Base-by-base conservation (phyloP, 495 filamentous ascomycete species). In the Letharia lupina region DNA sequence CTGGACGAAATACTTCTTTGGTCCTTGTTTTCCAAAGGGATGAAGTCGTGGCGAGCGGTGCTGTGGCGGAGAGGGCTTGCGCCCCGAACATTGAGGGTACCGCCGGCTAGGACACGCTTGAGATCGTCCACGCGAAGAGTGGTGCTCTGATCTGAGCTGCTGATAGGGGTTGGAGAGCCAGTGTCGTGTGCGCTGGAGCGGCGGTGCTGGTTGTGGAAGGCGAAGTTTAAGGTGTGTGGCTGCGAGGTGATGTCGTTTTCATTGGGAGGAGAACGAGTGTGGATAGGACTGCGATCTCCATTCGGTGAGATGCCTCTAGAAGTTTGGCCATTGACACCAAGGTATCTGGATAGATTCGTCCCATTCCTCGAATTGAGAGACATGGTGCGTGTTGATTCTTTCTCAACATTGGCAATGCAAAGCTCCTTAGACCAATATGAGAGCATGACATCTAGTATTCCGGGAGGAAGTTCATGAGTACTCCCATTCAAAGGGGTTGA, bases 51-150 rank as follows among this genome's bases (percentile, higher is more conserved):
- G 41, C 57, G 64, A 4, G 52, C 47, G 42, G 65, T 72, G 65
- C 62, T 75, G 65, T 84, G 78, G 33, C 74, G 74, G 39, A 70
- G 67, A 23, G 70, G 76, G 67, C 66, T 75, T 63, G 71, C 65
- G 41, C 65, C 65, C 65, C 71, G 62, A 40, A 60, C 8, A 13
- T 77, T 77, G 66, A 74, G 76, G 67, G 70, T 75, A 37, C 76
- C 79, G 63, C 78, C 86, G 4, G 84, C 86, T 20, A 90, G 81
- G 33, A 87, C 88, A 60, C 85, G 84, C 74, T 92, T 93, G 66
- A 96, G 80, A 70, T 96, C 91, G 64, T 92, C 91, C n/a, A 96
- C 87, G 45, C 89, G 87, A n/a, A 91, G 85, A 15, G 91, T 85
- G 23, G 84, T 87, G 39, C 83, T 86, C 65, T 84, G 75, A 71